Evolutionary conservation across 2,329 filamentous ascomycete genomes (phyloP).

Genomic region (Colletotrichum sp.): DNA sequence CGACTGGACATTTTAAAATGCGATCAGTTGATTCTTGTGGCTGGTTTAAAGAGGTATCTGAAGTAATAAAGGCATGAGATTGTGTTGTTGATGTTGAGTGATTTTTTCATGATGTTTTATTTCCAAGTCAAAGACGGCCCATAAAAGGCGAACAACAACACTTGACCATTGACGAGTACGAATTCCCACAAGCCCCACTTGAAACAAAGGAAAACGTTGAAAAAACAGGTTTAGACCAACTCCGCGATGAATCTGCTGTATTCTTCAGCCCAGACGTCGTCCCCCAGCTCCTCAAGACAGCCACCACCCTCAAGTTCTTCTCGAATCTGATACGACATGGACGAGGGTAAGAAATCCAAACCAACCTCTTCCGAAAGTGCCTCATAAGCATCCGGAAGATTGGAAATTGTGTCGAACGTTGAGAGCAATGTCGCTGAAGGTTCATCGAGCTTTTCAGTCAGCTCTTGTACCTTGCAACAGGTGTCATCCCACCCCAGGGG

Average conservation of each 20-base stretch:
- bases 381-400: background rate
- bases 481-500: accelerated
- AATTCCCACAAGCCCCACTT: too few relatives aligned
- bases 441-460: accelerated
- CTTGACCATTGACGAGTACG: too few relatives aligned
- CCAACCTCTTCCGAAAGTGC: background rate
- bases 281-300: accelerated
- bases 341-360: accelerated
- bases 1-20: background rate
- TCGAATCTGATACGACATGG: background rate
- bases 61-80: background rate
- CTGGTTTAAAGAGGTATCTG: accelerated
- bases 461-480: accelerated
- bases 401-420: accelerated
- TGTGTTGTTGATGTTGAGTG: background rate
- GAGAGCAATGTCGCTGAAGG: accelerated
- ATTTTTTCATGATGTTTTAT: background rate
- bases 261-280: background rate
- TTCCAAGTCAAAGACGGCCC: too few relatives aligned
- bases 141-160: too few relatives aligned
- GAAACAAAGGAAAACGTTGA: too few relatives aligned
- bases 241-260: background rate
- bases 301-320: accelerated
- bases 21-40: accelerated
- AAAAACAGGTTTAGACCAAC: background rate